Conservation (phyloP, 83 land plant genomes). For the Picea mariana region DNA sequence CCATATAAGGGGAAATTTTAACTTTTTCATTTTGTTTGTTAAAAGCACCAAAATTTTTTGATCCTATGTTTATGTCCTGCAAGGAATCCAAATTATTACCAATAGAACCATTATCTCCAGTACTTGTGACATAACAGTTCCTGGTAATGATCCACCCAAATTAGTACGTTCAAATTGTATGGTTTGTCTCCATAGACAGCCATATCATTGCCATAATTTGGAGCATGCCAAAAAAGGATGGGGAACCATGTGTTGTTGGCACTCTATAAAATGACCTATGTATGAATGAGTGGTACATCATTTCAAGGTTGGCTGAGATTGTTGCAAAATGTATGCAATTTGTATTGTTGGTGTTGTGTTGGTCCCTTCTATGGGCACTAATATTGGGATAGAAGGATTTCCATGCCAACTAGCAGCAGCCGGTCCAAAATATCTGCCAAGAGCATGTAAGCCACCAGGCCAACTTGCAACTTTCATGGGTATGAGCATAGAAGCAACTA, state of each 20-base stretch:
- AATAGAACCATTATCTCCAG: background rate
- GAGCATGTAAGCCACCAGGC: conserved; percentile 61
- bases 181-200: conserved; percentile 57
- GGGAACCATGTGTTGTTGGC: conserved; percentile 44
- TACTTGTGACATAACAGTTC: conserved; percentile 1
- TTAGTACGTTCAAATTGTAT: conserved; percentile 41
- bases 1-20: background rate
- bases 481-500: conserved; percentile 23
- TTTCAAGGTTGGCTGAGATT: conserved; percentile 40
- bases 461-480: conserved; percentile 51
- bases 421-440: conserved; percentile 65
- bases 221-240: conserved; percentile 63
- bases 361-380: conserved; percentile 52
- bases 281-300: conserved; percentile 78
- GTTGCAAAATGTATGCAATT: conserved; percentile 34
- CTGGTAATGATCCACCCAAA: conserved; percentile 1
- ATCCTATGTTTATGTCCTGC: conserved; percentile 8
- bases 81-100: background rate
- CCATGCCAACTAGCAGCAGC: conserved; percentile 23
- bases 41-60: background rate
- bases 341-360: conserved; percentile 39
- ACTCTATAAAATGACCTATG: conserved; percentile 57
- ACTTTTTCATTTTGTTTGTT: background rate
- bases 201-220: conserved; percentile 29
- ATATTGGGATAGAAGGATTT: conserved; percentile 49